Evolutionary conservation across 257 asterid species (phyloP), one percentile per base, ranked within the genome.

Genomic region (Nicotiana sylvestris): DNA sequence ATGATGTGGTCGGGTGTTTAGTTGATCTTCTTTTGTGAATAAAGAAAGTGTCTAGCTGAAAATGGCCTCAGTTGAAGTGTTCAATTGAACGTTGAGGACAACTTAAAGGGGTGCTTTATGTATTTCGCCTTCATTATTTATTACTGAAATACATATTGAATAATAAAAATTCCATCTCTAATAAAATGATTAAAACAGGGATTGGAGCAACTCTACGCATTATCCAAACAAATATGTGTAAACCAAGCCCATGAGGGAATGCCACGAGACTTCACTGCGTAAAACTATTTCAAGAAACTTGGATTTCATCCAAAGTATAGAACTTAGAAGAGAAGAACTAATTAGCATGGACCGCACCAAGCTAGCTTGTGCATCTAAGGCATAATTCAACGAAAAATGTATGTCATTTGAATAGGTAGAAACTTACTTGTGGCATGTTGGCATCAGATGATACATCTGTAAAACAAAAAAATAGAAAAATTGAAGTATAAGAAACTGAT

Each of bases 361-460:
- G 35, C 67, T 61, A 15, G n/a, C 53, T 57, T 58, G 53, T 2
- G 67, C 37, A 21, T 78, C 66, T 72, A 64, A 81, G 4, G 84
- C 89, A 69, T 86, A 86, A 70, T 83, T 86, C 82, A 81, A 62
- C 30, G 72, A 81, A 46, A 85, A 83, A 69, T 29, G 1, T 21
- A 86, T 80, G 82, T 56, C 84, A 18, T 86, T 39, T 86, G 58
- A 79, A 68, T 66, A 86, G 84, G 25, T 80, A 86, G 57, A 80
- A 83, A 78, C 88, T 83, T 37, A 84, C 88, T 51, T 83, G 86
- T 13, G 84, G 82, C 49, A 6, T 9, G 82, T 80, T 76, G 84
- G 84, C 86, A 83, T 83, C 78, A 86, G 84, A 86, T 83, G 86
- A 61, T 76, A 86, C 87, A 86, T 84, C 89, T 86, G 84, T 12